Evolutionary conservation across 805 yeast genomes (phyloP), one percentile per base, ranked within the genome.

Genomic region (Monosporozyma aerobia): DNA sequence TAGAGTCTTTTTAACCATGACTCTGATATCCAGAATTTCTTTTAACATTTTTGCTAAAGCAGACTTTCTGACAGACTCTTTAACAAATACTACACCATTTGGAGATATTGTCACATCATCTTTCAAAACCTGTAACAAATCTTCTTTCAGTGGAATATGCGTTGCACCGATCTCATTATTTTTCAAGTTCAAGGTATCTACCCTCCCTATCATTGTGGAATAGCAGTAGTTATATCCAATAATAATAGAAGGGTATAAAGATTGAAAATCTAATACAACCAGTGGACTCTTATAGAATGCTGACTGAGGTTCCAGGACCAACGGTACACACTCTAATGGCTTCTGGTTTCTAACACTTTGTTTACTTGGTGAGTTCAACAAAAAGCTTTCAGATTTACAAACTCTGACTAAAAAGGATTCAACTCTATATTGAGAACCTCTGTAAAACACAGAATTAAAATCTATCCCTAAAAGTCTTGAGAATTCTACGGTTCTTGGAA

Each of bases 351-450:
- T 85, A 0, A 94, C 97, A 56, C 88, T 87, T 45, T 76, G 71
- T 60, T 85, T 84, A 30, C 87, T 81, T 0, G 99, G 97, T 0
- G 97, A 86, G 5, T 83, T 69, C 52, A 90, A 63, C 44, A 92
- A 65, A 50, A 76, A 80, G 63, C 85, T 85, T 63, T 90, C 96
- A 2, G 81, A 73, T 59, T 89, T 88, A 27, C 94, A 79, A 19
- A 94, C 68, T 51, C 99, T 70, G 3, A 80, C 69, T 57, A 94
- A 69, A 40, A 90, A 76, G 1, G 97, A 87, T 63, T 94, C 99
- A 2, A 94, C 97, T 63, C 88, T 90, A 64, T 76, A 94, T 63
- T 94, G 99, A 0, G 98, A 92, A 0, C 99, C 99, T 54, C 99
- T 68, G 50, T 87, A 85, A 54, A 86, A 80, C 8, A 90, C 88